Conservation (phyloP, 495 filamentous ascomycete genomes). For the Xylaria nigripes region DNA sequence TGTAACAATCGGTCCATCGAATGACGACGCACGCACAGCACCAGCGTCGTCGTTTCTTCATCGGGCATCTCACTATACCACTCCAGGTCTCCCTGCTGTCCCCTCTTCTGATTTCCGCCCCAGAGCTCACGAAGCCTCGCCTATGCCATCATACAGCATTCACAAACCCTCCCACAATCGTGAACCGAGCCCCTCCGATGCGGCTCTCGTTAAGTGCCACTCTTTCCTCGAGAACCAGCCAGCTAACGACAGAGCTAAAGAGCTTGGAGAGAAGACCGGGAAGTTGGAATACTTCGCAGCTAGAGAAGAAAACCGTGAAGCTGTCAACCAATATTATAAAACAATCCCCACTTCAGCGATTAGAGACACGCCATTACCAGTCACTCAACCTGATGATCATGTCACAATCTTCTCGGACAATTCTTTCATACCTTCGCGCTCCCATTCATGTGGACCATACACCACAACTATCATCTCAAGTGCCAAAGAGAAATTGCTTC, state of each 20-base stretch:
- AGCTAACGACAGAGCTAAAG: slow-evolving; percentile 13
- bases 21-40: slow-evolving; percentile 10
- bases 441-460: not conserved
- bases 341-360: slow-evolving; percentile 11
- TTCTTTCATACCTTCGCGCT: not conserved
- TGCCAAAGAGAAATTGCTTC: not conserved
- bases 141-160: not conserved
- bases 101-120: not conserved
- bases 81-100: not conserved
- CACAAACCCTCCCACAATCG: not conserved
- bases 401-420: not conserved
- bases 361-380: slow-evolving; percentile 11
- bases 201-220: slow-evolving; percentile 32
- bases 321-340: not conserved
- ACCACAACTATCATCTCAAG: not conserved
- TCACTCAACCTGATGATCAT: not conserved
- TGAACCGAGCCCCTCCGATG: slow-evolving; percentile 38
- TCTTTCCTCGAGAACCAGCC: slow-evolving; percentile 1
- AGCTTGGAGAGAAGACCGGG: slow-evolving; percentile 27
- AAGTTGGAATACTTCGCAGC: slow-evolving; percentile 35
- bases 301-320: slow-evolving; percentile 28
- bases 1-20: slow-evolving; percentile 35
- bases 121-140: not conserved
- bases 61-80: not conserved
- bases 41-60: slow-evolving; percentile 9